Percentiles rank a stretch among this genome's conserved stretches.
Conservation (phyloP, 306 rosid genomes). For the Malus orientalis region DNA sequence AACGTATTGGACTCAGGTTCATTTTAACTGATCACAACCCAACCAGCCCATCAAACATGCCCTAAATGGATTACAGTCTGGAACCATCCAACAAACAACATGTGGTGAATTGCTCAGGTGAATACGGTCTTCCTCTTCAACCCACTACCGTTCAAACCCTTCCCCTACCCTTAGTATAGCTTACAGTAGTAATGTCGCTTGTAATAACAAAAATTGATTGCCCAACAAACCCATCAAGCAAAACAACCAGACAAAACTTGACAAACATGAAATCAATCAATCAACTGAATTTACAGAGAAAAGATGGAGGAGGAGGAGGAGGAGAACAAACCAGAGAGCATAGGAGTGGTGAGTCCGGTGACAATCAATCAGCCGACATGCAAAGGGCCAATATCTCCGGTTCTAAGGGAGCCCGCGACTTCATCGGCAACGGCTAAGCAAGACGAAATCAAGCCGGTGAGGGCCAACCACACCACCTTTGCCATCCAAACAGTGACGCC, state of each 20-base stretch:
- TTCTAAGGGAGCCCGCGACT: slow-evolving; percentile 66
- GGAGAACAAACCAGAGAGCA: slow-evolving; percentile 25
- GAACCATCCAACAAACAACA: no score
- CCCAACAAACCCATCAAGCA: neutral
- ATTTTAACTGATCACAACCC: no score
- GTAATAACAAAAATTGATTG: neutral
- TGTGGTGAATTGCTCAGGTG: neutral
- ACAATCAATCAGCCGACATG: slow-evolving; percentile 49
- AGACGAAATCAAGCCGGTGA: slow-evolving; percentile 71
- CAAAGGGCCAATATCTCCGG: slow-evolving; percentile 88
- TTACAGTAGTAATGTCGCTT: neutral
- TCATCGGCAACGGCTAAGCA: slow-evolving; percentile 83
- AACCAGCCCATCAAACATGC: no score
- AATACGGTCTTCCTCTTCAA: neutral
- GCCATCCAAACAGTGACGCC: slow-evolving; percentile 53
- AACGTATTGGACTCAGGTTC: no score
- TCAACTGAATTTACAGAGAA: neutral
- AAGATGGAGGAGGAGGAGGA: neutral
- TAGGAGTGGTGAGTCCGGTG: slow-evolving; percentile 12
- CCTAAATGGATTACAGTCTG: neutral
- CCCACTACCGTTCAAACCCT: neutral
- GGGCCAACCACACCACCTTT: slow-evolving; percentile 69
- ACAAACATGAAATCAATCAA: neutral
- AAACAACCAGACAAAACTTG: neutral
- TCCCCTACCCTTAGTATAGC: neutral